phyloP scores from a whole-genome alignment of 768 basidiomycete species.

The Lactifluus piperatus region DNA sequence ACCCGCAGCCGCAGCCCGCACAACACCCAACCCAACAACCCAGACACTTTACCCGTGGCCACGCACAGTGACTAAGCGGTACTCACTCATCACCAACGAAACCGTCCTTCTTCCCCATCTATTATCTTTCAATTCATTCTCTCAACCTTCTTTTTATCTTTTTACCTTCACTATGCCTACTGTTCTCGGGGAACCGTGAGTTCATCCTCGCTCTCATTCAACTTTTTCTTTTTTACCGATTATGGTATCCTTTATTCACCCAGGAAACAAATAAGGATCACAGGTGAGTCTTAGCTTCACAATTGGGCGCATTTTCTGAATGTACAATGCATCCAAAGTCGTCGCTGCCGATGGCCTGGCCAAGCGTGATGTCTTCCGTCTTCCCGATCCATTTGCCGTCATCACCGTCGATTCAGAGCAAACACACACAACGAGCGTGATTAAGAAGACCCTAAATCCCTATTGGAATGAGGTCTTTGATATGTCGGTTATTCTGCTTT shows the following conservation, averaged over 20 bases:
- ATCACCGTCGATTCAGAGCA: conserved; percentile 98
- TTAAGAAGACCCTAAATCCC: conserved; percentile 91
- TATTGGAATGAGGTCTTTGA: conserved; percentile 99
- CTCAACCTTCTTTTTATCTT: neutral
- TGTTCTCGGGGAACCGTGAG: conserved; percentile 25
- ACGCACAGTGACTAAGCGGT: neutral
- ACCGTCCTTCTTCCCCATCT: neutral
- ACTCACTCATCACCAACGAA: neutral
- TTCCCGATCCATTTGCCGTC: conserved; percentile 97
- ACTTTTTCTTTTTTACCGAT: neutral
- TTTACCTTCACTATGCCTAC: no score
- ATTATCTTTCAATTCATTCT: conserved; percentile 25
- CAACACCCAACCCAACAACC: no score
- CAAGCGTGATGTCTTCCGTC: conserved; percentile 91
- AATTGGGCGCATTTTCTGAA: neutral
- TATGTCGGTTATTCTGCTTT: conserved; percentile 48
- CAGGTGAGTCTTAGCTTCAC: conserved; percentile 38
- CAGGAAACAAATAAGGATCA: conserved; percentile 71
- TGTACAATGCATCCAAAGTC: conserved; percentile 42
- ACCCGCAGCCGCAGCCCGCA: neutral
- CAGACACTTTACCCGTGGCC: no score
- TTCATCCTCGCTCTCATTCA: neutral
- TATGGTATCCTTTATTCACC: conserved; percentile 17
- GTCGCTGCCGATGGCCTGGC: conserved; percentile 92
- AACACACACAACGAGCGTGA: conserved; percentile 93